A percentile compares a stretch with the other conserved stretches of the same genome.
Conservation (phyloP, 164 flowering plant species). For the Dillenia suffruticosa region DNA sequence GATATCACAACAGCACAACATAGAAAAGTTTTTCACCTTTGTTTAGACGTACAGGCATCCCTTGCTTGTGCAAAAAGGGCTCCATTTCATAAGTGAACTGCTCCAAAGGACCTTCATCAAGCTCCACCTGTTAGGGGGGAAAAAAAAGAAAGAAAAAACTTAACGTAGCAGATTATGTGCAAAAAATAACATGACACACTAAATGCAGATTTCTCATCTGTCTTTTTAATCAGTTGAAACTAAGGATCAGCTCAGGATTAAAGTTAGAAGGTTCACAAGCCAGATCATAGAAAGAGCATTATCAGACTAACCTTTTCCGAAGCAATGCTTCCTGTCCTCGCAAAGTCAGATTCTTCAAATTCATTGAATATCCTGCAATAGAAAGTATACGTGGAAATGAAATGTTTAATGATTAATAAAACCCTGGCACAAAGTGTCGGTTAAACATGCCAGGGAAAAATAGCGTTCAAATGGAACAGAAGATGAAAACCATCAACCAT, state of each 20-base stretch:
- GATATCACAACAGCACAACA: not conserved
- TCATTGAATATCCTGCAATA: constrained; percentile 62
- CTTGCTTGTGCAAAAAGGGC: constrained; percentile 92
- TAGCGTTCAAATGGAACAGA: not conserved
- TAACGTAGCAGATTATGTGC: no score
- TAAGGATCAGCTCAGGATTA: no score
- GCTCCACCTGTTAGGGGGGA: constrained; percentile 64
- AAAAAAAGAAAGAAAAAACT: not conserved
- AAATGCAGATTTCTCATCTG: no score
- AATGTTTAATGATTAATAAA: no score
- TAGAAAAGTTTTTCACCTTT: constrained; percentile 45
- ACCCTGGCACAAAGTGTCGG: no score
- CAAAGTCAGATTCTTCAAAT: constrained; percentile 77
- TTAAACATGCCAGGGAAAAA: no score
- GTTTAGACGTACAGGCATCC: constrained; percentile 92
- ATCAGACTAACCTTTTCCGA: constrained; percentile 55
- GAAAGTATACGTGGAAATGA: not conserved
- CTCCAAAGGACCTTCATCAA: constrained; percentile 81
- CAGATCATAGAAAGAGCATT: not conserved
- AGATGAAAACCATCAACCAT: not conserved
- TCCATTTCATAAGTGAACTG: constrained; percentile 98
- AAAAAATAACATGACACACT: no score
- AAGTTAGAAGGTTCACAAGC: not conserved
- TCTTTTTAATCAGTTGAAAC: no score
- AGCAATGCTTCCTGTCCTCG: constrained; percentile 78